Base-by-base conservation (phyloP, 192 early-diverging fungal genomes). In the Diversispora eburnea region DNA sequence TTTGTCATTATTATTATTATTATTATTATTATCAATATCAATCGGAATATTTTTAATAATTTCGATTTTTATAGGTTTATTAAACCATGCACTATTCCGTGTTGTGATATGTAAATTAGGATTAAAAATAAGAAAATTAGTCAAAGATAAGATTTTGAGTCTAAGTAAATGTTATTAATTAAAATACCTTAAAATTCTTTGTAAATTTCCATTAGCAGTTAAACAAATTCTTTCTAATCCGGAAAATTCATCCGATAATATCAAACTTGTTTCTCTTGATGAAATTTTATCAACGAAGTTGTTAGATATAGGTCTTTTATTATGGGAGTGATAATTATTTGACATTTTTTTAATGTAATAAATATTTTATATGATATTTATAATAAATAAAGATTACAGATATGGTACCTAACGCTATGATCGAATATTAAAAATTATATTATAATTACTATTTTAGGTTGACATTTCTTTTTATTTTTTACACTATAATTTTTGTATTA, bases 201-300 rank as follows among this genome's bases (percentile, higher is more conserved):
- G 82, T 2, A 83, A 74, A 47, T 83, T 83, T 8, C 82, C 82
- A 55, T 83, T 83, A 15, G 79, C 82, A 13, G 79, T 80, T 46
- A 83, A 75, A 41, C 80, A 61, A 33, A 83, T 83, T 8, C 82
- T 47, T 45, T 83, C 82, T 43, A 77, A 68, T 8, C 82, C 82
- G 9, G 65, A 52, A 62, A 83, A 83, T 12, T 77, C 82, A 22
- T 80, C 75, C 0, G 82, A 79, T 45, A 83, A 55, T 25, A 49
- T 48, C 15, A 81, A 41, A 0, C 70, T 73, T 5, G 82, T 83
- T 15, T 79, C 68, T 58, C 75, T 77, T 15, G 39, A 45, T 9
- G 49, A 74, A 48, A 82, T 82, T 64, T 80, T 77, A 51, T 80
- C 81, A n/a, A 79, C 82, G 75, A 81, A 83, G 48, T 83, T 77